A percentile compares a stretch with the other conserved stretches of the same genome.
These are phyloP conservation scores for Xylaria sp. DNA, from an alignment of 2,329 filamentous ascomycete species.

Conservation along the genomic window DNA sequence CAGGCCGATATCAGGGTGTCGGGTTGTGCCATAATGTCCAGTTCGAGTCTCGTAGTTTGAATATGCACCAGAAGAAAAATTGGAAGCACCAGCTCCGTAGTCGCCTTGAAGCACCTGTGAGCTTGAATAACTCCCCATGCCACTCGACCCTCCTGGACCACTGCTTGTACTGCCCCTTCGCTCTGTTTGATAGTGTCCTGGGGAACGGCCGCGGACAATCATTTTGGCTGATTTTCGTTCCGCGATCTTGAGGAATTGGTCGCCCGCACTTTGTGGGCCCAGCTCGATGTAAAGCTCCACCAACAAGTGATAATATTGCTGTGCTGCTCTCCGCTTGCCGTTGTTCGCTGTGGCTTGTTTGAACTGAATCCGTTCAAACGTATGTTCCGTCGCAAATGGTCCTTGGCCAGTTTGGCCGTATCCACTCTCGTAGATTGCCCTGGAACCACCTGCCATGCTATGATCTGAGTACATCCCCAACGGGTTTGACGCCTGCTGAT, in stretches of 20 bases:
- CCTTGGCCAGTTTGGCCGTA: constrained; percentile 46
- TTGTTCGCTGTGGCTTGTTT: constrained; percentile 95
- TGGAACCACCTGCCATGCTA: constrained; percentile 42
- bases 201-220: constrained; percentile 85
- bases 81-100: constrained; percentile 45
- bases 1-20: constrained; percentile 55
- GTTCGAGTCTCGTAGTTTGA: constrained; percentile 49
- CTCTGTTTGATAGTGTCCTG: constrained; percentile 79
- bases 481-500: constrained; percentile 54
- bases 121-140: constrained; percentile 56
- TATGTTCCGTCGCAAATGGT: constrained; percentile 58
- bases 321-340: constrained; percentile 84
- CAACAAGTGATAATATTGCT: constrained; percentile 92
- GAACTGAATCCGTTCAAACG: constrained; percentile 91
- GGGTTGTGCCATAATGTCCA: constrained; percentile 49
- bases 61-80: constrained; percentile 49
- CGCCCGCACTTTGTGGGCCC: constrained; percentile 49
- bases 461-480: constrained; percentile 52
- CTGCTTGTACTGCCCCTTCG: constrained; percentile 72
- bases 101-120: constrained; percentile 49
- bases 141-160: constrained; percentile 68
- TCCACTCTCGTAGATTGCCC: constrained; percentile 49
- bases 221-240: constrained; percentile 77
- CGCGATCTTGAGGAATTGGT: constrained; percentile 73
- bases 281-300: constrained; percentile 81